phyloP scores from a whole-genome alignment of 108 stramenopile species.

The Stephanodiscus triporus region DNA sequence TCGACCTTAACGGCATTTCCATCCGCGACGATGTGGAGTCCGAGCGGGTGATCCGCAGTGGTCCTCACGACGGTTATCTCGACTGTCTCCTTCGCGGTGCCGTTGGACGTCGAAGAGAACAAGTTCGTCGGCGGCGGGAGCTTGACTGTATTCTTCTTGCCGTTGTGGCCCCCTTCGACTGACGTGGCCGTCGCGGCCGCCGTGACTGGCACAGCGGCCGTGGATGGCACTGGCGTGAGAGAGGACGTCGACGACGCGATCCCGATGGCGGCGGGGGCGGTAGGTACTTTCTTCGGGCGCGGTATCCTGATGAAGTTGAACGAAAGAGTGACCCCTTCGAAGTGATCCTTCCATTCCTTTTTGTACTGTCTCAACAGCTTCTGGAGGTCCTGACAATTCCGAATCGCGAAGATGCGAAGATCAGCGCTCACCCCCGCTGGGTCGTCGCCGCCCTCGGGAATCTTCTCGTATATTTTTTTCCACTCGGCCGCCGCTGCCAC shows the following conservation, averaged over 20 bases:
- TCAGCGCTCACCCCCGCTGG: background rate
- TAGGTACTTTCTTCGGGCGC: too few relatives aligned
- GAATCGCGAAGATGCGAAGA: background rate
- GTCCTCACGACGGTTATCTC: background rate
- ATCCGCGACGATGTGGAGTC: background rate
- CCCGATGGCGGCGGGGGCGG: too few relatives aligned
- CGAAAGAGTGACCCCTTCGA: too few relatives aligned
- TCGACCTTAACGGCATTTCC: background rate
- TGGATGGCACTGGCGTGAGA: too few relatives aligned
- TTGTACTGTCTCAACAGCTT: background rate
- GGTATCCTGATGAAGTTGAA: too few relatives aligned
- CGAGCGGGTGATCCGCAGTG: background rate
- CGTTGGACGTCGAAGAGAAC: background rate
- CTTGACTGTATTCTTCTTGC: background rate
- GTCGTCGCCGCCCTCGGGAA: background rate
- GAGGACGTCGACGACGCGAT: too few relatives aligned
- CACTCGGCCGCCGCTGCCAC: background rate
- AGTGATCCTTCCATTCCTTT: background rate
- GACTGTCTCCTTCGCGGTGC: background rate
- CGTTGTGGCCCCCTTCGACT: too few relatives aligned
- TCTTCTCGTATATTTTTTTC: background rate
- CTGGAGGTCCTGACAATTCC: background rate
- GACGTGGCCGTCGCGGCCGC: background rate
- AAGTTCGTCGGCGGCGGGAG: background rate
- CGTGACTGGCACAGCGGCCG: background rate